Evolutionary conservation across 108 stramenopile genomes (phyloP).

Genomic region (Asterionellopsis glacialis): DNA sequence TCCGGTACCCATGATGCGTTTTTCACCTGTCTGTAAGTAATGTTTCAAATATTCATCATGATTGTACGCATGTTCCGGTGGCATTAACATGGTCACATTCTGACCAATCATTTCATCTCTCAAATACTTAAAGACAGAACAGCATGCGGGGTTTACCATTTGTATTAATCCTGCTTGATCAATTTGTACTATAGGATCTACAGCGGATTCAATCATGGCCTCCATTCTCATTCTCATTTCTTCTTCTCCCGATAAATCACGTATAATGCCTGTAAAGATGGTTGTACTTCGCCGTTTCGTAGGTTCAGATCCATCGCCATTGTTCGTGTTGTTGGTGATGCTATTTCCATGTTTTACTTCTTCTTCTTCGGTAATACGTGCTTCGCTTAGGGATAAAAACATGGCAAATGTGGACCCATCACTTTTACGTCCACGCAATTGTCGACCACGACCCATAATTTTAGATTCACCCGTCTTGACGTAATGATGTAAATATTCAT

Average conservation of each 20-base stretch:
- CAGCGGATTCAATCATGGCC: conserved; percentile 3
- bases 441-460: conserved; percentile 39
- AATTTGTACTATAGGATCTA: conserved; percentile 6
- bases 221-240: not conserved
- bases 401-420: conserved; percentile 39
- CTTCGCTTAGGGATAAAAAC: conserved; percentile 36
- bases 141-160: conserved; percentile 4
- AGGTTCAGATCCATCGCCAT: too few relatives aligned
- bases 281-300: not conserved
- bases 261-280: conserved; percentile 1
- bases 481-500: conserved; percentile 31
- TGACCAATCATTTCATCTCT: conserved; percentile 6
- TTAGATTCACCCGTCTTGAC: conserved; percentile 30
- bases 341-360: too few relatives aligned
- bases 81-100: conserved; percentile 7
- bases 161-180: not conserved
- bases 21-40: conserved; percentile 30
- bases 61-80: not conserved
- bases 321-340: too few relatives aligned
- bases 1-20: conserved; percentile 24
- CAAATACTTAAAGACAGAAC: not conserved
- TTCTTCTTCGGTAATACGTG: too few relatives aligned
- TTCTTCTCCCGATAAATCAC: not conserved
- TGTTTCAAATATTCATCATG: conserved; percentile 29
- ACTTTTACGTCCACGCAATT: conserved; percentile 24